Percentiles rank a stretch among this genome's conserved stretches.
phyloP scores from a whole-genome alignment of 495 filamentous ascomycete species.

The Chaetomium cochliodes region DNA sequence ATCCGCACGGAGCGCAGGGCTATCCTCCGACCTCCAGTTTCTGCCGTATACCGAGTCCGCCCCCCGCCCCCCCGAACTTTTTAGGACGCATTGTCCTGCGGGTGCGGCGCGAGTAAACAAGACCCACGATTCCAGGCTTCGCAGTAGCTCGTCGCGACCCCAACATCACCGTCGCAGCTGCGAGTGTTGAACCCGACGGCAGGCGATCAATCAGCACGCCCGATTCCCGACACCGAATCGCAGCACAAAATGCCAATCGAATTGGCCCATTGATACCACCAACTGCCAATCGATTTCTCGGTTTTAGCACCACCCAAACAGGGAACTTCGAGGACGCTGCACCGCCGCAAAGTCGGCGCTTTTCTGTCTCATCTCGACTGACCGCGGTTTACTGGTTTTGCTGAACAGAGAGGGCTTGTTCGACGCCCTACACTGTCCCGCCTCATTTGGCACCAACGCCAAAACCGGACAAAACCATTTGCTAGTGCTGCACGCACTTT shows the following conservation, averaged over 20 bases:
- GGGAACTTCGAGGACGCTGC: conserved; percentile 20
- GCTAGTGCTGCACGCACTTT: conserved; percentile 14
- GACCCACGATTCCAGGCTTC: neutral
- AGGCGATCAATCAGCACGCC: conserved; percentile 15
- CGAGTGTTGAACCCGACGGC: conserved; percentile 12
- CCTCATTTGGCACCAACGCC: conserved; percentile 12
- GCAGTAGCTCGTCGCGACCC: conserved; percentile 9
- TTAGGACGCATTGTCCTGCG: conserved; percentile 28
- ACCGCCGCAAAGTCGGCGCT: conserved; percentile 23
- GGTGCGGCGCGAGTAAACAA: conserved; percentile 33
- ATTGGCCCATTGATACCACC: conserved; percentile 22
- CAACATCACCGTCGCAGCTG: conserved; percentile 12
- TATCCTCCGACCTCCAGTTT: conserved; percentile 3
- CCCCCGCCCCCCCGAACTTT: neutral
- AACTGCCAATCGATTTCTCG: conserved; percentile 17
- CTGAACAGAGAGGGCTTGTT: conserved; percentile 1
- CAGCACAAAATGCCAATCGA: conserved; percentile 23
- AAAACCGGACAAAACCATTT: neutral
- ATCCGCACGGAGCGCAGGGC: conserved; percentile 14
- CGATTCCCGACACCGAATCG: conserved; percentile 11
- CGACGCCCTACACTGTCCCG: conserved; percentile 18
- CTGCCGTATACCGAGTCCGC: conserved; percentile 18
- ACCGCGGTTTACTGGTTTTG: conserved; percentile 18
- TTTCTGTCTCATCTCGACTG: conserved; percentile 18
- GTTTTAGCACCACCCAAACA: conserved; percentile 22